phyloP scores from a whole-genome alignment of 225 moss, liverwort and hornwort species.

The Bryum argenteum region DNA sequence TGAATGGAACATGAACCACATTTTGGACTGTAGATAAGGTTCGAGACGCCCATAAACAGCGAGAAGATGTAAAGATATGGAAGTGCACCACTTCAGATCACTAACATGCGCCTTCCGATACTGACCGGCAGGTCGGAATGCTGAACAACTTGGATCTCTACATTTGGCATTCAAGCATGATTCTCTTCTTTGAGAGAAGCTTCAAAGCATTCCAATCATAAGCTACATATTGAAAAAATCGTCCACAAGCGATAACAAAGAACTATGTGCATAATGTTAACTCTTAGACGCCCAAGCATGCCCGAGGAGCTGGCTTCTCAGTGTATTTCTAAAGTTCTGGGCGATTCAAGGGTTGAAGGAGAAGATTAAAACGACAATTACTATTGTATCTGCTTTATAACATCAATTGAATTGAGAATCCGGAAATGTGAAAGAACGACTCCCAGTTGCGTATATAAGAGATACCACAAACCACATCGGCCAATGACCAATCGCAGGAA shows the following conservation, averaged over 20 bases:
- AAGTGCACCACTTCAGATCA: conserved; percentile 20
- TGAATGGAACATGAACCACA: neutral
- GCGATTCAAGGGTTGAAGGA: too few relatives aligned
- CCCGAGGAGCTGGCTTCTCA: too few relatives aligned
- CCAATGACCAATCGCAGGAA: neutral
- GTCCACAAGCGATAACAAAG: too few relatives aligned
- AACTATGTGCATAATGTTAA: too few relatives aligned
- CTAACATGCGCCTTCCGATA: neutral
- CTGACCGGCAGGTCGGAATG: neutral
- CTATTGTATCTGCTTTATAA: neutral
- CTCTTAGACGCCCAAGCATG: too few relatives aligned
- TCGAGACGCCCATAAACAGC: neutral
- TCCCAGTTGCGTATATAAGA: neutral
- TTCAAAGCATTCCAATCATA: neutral
- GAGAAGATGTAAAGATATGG: conserved; percentile 1
- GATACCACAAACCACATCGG: neutral
- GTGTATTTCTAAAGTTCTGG: too few relatives aligned
- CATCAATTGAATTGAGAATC: neutral
- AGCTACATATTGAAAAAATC: neutral
- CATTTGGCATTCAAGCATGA: neutral
- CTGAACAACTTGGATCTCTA: neutral
- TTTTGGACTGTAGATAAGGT: neutral
- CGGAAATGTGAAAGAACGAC: neutral
- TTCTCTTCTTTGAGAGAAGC: too few relatives aligned
- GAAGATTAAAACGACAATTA: conserved; percentile 2